These are phyloP conservation scores for Plantago rigida DNA, from an alignment of 305 asterid genomes.

Conservation along the genomic window DNA sequence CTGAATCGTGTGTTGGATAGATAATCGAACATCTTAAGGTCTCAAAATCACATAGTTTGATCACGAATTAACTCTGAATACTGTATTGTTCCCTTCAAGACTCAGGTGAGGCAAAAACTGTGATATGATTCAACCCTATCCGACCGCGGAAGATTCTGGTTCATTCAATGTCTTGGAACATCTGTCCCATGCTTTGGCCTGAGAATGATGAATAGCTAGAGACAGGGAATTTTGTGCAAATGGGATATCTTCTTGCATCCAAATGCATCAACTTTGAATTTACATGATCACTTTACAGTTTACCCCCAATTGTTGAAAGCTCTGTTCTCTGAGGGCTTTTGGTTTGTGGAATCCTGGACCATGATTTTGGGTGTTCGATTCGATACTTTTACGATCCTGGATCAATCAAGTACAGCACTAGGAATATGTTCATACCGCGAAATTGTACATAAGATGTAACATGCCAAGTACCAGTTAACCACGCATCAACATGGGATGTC, in stretches of 20 bases:
- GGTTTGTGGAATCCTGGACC: slow-evolving; percentile 1
- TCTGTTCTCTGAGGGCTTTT: too few species aligned
- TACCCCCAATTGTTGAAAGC: not conserved
- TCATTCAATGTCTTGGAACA: slow-evolving; percentile 6
- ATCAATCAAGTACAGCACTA: not conserved
- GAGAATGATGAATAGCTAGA: not conserved
- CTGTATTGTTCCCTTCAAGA: too few species aligned
- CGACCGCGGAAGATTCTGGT: not conserved
- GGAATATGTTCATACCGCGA: not conserved
- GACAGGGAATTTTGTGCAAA: not conserved
- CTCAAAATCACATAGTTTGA: too few species aligned
- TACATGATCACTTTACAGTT: not conserved
- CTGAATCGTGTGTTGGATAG: not conserved
- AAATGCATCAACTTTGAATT: slow-evolving; percentile 8
- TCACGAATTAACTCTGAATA: too few species aligned
- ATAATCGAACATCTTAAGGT: not conserved
- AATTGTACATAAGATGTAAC: too few species aligned
- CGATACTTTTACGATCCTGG: slow-evolving; percentile 8
- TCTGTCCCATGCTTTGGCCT: not conserved
- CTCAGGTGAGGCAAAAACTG: too few species aligned
- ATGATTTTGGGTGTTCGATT: not conserved
- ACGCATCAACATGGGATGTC: too few species aligned
- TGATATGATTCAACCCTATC: not conserved
- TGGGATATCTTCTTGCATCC: not conserved
- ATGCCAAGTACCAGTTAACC: too few species aligned